phyloP scores from a whole-genome alignment of 2,329 filamentous ascomycete species.

The Delphinella strobiligena region DNA sequence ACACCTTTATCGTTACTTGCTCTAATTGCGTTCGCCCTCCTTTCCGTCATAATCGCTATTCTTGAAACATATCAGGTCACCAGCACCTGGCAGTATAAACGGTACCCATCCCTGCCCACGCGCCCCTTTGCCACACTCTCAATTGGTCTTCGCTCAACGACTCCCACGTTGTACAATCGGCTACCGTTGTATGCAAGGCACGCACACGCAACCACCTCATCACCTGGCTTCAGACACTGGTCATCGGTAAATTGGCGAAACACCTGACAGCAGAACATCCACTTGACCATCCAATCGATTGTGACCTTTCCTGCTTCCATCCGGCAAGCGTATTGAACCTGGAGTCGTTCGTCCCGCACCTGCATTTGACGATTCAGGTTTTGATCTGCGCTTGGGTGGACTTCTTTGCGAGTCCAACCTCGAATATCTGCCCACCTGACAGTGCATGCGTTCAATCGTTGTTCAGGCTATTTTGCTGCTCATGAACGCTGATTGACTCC shows the following conservation, averaged over 20 bases:
- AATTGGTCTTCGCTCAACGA: neutral
- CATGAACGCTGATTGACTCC: neutral
- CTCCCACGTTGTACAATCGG: slow-evolving; percentile 6
- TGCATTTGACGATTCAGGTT: neutral
- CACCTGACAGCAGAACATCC: slow-evolving; percentile 7
- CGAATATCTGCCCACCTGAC: neutral
- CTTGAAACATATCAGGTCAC: neutral
- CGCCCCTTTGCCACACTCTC: slow-evolving; percentile 2
- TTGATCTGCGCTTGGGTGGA: neutral
- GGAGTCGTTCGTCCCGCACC: neutral
- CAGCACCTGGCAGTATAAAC: too few relatives aligned
- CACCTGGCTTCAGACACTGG: slow-evolving; percentile 8
- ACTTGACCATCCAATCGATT: slow-evolving; percentile 6
- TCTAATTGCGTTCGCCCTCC: neutral
- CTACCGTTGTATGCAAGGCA: slow-evolving; percentile 11
- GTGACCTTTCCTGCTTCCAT: neutral
- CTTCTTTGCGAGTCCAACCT: neutral
- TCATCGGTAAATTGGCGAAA: slow-evolving; percentile 8
- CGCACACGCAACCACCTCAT: slow-evolving; percentile 9
- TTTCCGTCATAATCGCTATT: neutral
- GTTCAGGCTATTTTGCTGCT: neutral
- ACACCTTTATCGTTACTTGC: neutral
- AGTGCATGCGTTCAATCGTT: neutral
- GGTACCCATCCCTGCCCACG: slow-evolving; percentile 1
- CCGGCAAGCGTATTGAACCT: neutral